Evolutionary conservation across 345 rosid genomes (phyloP).

Genomic region (Sisymbrium irio): DNA sequence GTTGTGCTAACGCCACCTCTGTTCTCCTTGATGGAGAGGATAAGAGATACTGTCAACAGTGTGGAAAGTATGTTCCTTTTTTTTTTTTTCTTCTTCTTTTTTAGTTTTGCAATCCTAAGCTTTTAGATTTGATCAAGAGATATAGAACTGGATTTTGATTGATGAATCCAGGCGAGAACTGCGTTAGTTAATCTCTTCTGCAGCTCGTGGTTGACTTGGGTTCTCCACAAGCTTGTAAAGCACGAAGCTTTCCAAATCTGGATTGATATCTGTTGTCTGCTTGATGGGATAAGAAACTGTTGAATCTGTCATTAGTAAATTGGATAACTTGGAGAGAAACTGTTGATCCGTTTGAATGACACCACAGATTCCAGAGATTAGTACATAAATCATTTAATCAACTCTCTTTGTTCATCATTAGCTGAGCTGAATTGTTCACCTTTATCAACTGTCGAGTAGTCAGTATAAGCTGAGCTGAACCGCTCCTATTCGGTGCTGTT

Average conservation of each 20-base stretch:
- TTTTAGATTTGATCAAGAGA: background rate
- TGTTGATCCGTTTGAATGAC: conserved; percentile 7
- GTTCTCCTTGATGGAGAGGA: conserved; percentile 64
- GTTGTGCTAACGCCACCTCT: conserved; percentile 65
- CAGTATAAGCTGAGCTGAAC: background rate
- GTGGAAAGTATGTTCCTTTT: conserved; percentile 68
- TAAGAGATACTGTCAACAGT: conserved; percentile 98
- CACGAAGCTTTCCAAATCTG: background rate
- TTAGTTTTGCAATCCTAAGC: background rate
- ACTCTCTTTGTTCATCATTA: conserved; percentile 2
- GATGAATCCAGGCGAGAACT: background rate
- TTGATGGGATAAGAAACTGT: background rate
- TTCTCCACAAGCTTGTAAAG: background rate
- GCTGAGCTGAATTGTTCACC: conserved; percentile 8
- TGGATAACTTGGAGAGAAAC: background rate
- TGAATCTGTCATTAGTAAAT: conserved; percentile 6
- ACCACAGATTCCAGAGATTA: conserved; percentile 1
- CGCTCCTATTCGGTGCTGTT: background rate
- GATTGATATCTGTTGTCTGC: background rate
- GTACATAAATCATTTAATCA: background rate
- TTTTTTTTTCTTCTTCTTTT: background rate
- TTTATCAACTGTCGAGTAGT: conserved; percentile 1
- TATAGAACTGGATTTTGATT: background rate
- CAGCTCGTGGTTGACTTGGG: conserved; percentile 21
- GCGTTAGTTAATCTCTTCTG: background rate